phyloP scores from a whole-genome alignment of 176 grass and related monocot genomes.

The Luzula sylvatica region DNA sequence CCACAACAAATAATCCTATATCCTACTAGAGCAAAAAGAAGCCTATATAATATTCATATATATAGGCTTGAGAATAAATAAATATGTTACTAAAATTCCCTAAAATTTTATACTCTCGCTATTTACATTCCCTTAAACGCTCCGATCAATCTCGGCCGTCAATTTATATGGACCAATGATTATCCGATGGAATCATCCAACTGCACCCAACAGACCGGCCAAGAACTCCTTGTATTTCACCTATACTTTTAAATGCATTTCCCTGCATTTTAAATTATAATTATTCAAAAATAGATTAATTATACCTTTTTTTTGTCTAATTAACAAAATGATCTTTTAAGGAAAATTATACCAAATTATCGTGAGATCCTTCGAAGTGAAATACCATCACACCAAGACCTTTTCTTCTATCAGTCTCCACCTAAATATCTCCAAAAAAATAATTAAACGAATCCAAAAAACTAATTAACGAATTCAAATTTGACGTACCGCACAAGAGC shows the following conservation, averaged over 20 bases:
- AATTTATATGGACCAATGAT: slow-evolving; percentile 17
- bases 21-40: slow-evolving; percentile 19
- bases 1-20: background rate
- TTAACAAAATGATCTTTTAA: background rate
- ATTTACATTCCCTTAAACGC: slow-evolving; percentile 18
- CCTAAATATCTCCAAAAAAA: slow-evolving; percentile 30
- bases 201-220: slow-evolving; percentile 87
- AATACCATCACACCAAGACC: slow-evolving; percentile 73
- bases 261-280: slow-evolving; percentile 35
- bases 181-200: slow-evolving; percentile 28
- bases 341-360: slow-evolving; percentile 56
- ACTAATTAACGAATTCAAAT: background rate
- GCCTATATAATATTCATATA: slow-evolving; percentile 14
- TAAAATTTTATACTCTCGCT: slow-evolving; percentile 18
- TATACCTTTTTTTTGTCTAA: too few species aligned
- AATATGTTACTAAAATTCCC: slow-evolving; percentile 15
- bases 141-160: too few species aligned
- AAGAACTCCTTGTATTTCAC: slow-evolving; percentile 62
- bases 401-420: slow-evolving; percentile 64
- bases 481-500: slow-evolving; percentile 63
- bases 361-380: slow-evolving; percentile 64
- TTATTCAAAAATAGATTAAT: background rate
- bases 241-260: slow-evolving; percentile 47
- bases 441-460: background rate
- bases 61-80: slow-evolving; percentile 14